Conservation (phyloP, 2,329 filamentous ascomycete species). For the Nigrospora oryzae region DNA sequence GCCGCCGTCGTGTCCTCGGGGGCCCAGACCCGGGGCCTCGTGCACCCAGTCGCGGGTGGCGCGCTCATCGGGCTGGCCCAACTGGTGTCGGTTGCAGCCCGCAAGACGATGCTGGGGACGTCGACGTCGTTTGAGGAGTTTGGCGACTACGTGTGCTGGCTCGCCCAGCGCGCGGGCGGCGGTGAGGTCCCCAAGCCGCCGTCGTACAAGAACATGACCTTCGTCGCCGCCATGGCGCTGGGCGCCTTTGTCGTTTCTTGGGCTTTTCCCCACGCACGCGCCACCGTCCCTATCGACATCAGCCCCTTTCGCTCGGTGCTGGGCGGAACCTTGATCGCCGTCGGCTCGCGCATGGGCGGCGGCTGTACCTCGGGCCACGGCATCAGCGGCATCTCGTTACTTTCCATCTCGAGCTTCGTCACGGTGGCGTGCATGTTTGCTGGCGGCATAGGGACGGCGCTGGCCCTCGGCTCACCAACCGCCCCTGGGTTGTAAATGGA, state of each 20-base stretch:
- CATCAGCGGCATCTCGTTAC: slow-evolving; percentile 56
- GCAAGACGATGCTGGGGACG: slow-evolving; percentile 48
- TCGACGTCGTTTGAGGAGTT: slow-evolving; percentile 54
- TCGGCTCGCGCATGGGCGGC: slow-evolving; percentile 54
- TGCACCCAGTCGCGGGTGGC: slow-evolving; percentile 45
- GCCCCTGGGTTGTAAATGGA: too few relatives aligned
- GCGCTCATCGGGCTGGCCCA: slow-evolving; percentile 51
- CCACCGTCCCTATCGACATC: slow-evolving; percentile 16
- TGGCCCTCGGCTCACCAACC: background rate
- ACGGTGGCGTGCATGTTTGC: slow-evolving; percentile 51
- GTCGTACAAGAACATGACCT: slow-evolving; percentile 36
- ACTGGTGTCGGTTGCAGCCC: slow-evolving; percentile 42
- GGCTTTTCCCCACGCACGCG: slow-evolving; percentile 17
- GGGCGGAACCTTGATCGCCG: slow-evolving; percentile 48
- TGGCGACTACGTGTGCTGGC: slow-evolving; percentile 43
- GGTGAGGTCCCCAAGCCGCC: slow-evolving; percentile 12
- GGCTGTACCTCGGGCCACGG: slow-evolving; percentile 65
- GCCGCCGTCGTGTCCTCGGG: slow-evolving; percentile 19
- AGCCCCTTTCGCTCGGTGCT: slow-evolving; percentile 30
- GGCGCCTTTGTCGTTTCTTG: slow-evolving; percentile 34
- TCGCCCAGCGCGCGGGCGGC: slow-evolving; percentile 18
- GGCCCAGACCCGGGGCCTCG: slow-evolving; percentile 20
- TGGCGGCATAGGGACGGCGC: slow-evolving; percentile 30
- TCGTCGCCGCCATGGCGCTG: slow-evolving; percentile 40
- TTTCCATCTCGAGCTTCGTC: slow-evolving; percentile 53